Evolutionary conservation across 352 stramenopile genomes (phyloP).

Genomic region (Phytophthora melonis): DNA sequence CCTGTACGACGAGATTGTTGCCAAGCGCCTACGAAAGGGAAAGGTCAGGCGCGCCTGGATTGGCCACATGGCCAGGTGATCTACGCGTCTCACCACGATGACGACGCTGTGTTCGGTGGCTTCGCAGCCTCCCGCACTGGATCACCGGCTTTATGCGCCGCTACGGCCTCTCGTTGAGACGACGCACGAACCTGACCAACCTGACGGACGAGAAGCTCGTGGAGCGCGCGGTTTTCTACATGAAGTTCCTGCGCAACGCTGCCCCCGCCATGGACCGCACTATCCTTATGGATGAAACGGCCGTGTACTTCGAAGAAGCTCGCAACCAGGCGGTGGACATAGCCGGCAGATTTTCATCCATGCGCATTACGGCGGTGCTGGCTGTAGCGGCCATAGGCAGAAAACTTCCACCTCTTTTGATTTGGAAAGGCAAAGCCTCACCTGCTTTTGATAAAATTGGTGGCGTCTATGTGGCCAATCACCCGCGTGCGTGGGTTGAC

Average conservation of each 20-base stretch:
- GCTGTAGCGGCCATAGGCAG: slow-evolving; percentile 7
- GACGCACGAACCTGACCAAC: slow-evolving; percentile 31
- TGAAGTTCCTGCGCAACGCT: slow-evolving; percentile 11
- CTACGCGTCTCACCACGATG: neutral
- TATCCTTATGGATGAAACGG: slow-evolving; percentile 27
- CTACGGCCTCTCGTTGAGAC: slow-evolving; percentile 15
- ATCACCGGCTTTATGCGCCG: slow-evolving; percentile 30
- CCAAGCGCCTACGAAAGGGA: slow-evolving; percentile 6
- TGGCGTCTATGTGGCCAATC: slow-evolving; percentile 9
- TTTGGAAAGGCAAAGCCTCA: slow-evolving; percentile 15
- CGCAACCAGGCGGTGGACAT: slow-evolving; percentile 14
- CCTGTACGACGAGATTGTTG: slow-evolving; percentile 16
- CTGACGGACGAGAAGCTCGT: slow-evolving; percentile 25
- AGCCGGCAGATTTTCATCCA: slow-evolving; percentile 42
- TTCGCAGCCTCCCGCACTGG: slow-evolving; percentile 39
- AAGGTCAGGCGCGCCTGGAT: slow-evolving; percentile 31
- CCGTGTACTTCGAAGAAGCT: slow-evolving; percentile 30
- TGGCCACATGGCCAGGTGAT: slow-evolving; percentile 12
- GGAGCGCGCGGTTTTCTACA: slow-evolving; percentile 18
- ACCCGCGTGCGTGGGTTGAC: slow-evolving; percentile 26
- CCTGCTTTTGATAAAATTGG: slow-evolving; percentile 20
- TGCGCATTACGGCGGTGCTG: slow-evolving; percentile 33
- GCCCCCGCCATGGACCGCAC: slow-evolving; percentile 16
- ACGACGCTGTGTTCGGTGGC: neutral
- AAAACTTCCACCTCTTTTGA: slow-evolving; percentile 27